These are phyloP conservation scores for Yamadazyma sp. DNA, from an alignment of 1,139 yeast genomes.

Conservation along the genomic window DNA sequence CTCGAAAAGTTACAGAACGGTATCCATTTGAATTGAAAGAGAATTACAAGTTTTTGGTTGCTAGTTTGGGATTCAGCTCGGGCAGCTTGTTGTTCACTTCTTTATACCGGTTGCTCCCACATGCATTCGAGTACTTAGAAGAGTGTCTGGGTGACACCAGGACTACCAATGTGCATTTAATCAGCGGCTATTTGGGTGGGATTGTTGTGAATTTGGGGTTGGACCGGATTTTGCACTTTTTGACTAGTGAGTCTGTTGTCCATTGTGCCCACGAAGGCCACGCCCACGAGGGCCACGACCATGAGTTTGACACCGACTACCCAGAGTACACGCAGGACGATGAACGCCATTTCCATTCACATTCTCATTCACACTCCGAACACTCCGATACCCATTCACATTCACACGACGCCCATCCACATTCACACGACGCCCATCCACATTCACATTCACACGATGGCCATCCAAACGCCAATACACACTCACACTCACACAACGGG, in stretches of 20 bases:
- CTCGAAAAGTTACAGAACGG: constrained; percentile 37
- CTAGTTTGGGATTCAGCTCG: constrained; percentile 67
- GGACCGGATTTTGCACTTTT: constrained; percentile 64
- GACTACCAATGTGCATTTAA: constrained; percentile 29
- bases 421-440: constrained; percentile 2
- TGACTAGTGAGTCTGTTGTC: constrained; percentile 80
- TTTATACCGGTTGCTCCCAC: constrained; percentile 71
- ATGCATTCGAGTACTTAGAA: constrained; percentile 43
- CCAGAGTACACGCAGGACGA: constrained; percentile 11
- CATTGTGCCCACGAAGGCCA: constrained; percentile 66
- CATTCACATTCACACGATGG: constrained; percentile 3
- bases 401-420: constrained; percentile 2
- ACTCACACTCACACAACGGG: not conserved
- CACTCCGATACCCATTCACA: constrained; percentile 2
- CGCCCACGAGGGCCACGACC: constrained; percentile 49
- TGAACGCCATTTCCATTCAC: not conserved
- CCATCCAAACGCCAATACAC: not conserved
- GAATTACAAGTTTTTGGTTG: constrained; percentile 61
- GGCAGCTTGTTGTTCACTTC: constrained; percentile 82
- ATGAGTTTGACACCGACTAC: constrained; percentile 20
- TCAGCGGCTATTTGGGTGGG: constrained; percentile 58
- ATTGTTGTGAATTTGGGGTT: constrained; percentile 56
- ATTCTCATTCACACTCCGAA: not conserved
- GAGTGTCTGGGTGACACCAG: constrained; percentile 10
- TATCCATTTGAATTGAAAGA: constrained; percentile 56